Evolutionary conservation across 495 filamentous ascomycete genomes (phyloP), one percentile per base, ranked within the genome.

Genomic region (Alectoria sarmentosa): DNA sequence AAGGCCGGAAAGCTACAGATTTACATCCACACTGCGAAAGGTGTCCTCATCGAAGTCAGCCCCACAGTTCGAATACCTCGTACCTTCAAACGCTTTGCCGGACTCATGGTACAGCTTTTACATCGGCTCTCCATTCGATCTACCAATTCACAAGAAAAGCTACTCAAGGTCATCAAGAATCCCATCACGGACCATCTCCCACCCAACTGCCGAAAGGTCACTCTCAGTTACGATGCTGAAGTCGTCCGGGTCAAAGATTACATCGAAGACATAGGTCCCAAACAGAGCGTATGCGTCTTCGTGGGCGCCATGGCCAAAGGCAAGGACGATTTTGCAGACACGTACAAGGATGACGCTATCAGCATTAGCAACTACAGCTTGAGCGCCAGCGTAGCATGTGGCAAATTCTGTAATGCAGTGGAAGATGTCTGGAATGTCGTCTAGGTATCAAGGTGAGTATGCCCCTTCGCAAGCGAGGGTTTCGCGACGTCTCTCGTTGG

Each of bases 281-380:
- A 91, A 68, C 91, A 98, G 78, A 97, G 93, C 76, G 87, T 97
- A 37, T 96, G 92, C 71, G 93, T 98, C 64, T 97, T 97, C 71
- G 91, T 98, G 48, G 94, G 94, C 66, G 94, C 94, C 62, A 98
- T 98, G 92, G 94, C 94, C 65, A 98, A 96, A 77, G 94, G 94
- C 11, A 80, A 85, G 36, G 94, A 98, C 73, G 91, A 94, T 76
- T 98, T 98, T 73, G 94, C 94, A 59, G 94, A 98, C 73, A 80
- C 82, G 44, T 92, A 87, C 78, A 94, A 97, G 69, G 94, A 98
- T 74, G 94, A 98, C 74, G 88, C 93, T 68, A 97, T 98, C 77
- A 89, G 90, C 69, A 96, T 98, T 77, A 97, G 94, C 79, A 96
- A 96, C 75, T 98, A 88, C 84, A 96, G 90, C 76, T 82, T 98